Conservation (phyloP, 768 basidiomycete species). For the Lactarius sp. region DNA sequence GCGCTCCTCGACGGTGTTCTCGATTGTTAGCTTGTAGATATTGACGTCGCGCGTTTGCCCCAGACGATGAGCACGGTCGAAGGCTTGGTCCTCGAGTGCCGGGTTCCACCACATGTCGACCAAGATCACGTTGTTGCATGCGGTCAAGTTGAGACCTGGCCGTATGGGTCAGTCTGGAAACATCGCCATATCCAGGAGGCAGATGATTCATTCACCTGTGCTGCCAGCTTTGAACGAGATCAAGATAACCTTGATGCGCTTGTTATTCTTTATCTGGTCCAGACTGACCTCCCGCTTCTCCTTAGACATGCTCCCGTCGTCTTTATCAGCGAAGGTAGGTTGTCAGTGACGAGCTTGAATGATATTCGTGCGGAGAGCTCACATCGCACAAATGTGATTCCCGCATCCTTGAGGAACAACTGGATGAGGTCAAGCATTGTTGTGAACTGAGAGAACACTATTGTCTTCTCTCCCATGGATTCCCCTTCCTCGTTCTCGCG, state of each 20-base stretch:
- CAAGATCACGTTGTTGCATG: constrained; percentile 91
- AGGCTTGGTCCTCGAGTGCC: constrained; percentile 89
- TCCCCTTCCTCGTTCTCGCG: constrained; percentile 41
- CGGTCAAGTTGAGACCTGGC: constrained; percentile 81
- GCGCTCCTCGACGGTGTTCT: constrained; percentile 82
- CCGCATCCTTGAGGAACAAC: constrained; percentile 67
- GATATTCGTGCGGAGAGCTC: constrained; percentile 34
- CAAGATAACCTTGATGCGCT: constrained; percentile 66
- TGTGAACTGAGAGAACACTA: constrained; percentile 94
- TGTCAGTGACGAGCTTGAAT: constrained; percentile 9
- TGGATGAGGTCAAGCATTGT: constrained; percentile 81
- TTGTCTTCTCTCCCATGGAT: constrained; percentile 71
- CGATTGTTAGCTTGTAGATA: constrained; percentile 86
- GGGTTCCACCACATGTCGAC: constrained; percentile 97
- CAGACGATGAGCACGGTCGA: constrained; percentile 85
- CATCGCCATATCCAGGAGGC: not conserved
- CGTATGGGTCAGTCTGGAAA: constrained; percentile 1
- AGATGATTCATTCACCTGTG: constrained; percentile 51
- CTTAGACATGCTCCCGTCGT: constrained; percentile 83
- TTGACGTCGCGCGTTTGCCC: constrained; percentile 85
- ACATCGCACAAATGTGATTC: constrained; percentile 82
- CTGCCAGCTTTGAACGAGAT: constrained; percentile 97
- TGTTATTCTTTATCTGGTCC: constrained; percentile 60
- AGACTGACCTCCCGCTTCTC: constrained; percentile 73
- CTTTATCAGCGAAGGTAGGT: constrained; percentile 43